Conservation (phyloP, 2,329 filamentous ascomycete species). For the Exophiala viscosa region DNA sequence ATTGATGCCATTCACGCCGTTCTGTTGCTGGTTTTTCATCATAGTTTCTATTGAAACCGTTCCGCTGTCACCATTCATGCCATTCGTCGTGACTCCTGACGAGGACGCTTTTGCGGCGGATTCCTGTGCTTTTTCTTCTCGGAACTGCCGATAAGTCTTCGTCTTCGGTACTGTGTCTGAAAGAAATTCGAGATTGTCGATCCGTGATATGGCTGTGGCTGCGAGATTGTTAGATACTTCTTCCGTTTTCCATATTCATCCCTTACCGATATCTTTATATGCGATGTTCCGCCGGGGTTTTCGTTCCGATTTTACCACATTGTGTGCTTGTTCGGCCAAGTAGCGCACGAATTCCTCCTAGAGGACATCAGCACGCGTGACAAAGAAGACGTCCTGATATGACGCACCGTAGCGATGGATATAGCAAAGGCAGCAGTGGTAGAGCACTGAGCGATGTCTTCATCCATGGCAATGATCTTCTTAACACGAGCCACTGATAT, state of each 20-base stretch:
- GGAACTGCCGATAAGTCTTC: constrained; percentile 72
- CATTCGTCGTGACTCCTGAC: constrained; percentile 30
- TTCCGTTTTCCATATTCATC: neutral
- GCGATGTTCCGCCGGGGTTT: constrained; percentile 93
- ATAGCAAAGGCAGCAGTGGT: constrained; percentile 94
- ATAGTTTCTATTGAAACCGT: constrained; percentile 18
- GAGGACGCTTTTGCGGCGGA: constrained; percentile 29
- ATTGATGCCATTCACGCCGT: constrained; percentile 19
- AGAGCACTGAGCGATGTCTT: constrained; percentile 79
- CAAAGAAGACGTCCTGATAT: neutral
- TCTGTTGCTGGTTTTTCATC: constrained; percentile 21
- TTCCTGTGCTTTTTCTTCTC: constrained; percentile 57
- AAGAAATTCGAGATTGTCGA: constrained; percentile 93
- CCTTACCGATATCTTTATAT: constrained; percentile 83
- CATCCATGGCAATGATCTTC: constrained; percentile 86
- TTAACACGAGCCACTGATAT: constrained; percentile 82
- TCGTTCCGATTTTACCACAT: constrained; percentile 82
- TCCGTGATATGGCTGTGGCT: constrained; percentile 80
- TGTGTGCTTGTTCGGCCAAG: constrained; percentile 77
- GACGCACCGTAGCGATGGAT: constrained; percentile 74
- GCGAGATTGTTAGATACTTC: constrained; percentile 3
- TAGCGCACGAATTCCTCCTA: constrained; percentile 96
- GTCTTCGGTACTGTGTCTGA: constrained; percentile 87
- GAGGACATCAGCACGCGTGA: neutral
- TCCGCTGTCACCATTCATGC: constrained; percentile 29